Conservation (phyloP, 2,329 filamentous ascomycete genomes). For the Colletotrichum plurivorum region DNA sequence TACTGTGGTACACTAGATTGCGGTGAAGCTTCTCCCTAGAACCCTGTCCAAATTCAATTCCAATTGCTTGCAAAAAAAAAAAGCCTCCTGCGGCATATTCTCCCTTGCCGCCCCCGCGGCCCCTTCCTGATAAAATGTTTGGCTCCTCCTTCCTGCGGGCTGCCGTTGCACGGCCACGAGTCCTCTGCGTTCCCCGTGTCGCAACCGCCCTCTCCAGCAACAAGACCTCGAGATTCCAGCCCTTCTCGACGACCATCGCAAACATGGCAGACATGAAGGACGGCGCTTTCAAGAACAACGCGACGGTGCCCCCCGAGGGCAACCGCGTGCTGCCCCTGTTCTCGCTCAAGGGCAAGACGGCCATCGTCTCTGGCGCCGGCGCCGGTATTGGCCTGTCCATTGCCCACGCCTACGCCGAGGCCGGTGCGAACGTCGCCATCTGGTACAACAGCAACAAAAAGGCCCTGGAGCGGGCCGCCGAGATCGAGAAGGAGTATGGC, state of each 20-base stretch:
- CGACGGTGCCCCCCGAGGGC: slow-evolving; percentile 61
- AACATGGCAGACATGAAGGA: slow-evolving; percentile 58
- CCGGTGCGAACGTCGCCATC: slow-evolving; percentile 79
- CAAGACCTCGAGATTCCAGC: slow-evolving; percentile 28
- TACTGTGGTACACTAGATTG: slow-evolving; percentile 2
- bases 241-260: slow-evolving; percentile 35
- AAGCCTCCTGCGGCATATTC: slow-evolving; percentile 33
- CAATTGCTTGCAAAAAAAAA: background rate
- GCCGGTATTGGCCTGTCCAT: slow-evolving; percentile 77
- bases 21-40: slow-evolving; percentile 35
- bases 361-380: slow-evolving; percentile 77
- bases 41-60: slow-evolving; percentile 29
- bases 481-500: slow-evolving; percentile 75
- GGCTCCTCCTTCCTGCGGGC: slow-evolving; percentile 32
- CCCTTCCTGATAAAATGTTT: slow-evolving; percentile 36
- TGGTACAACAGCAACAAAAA: slow-evolving; percentile 81
- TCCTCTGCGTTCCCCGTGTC: slow-evolving; percentile 22
- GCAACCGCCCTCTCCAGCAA: slow-evolving; percentile 1
- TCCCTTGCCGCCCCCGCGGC: background rate
- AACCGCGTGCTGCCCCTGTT: slow-evolving; percentile 75
- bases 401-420: slow-evolving; percentile 76
- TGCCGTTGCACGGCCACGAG: slow-evolving; percentile 33
- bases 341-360: slow-evolving; percentile 78
- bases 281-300: slow-evolving; percentile 71
- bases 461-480: slow-evolving; percentile 71